phyloP scores from a whole-genome alignment of 1,139 yeast species.

The Nakaseomyces kungkrabaensis region DNA sequence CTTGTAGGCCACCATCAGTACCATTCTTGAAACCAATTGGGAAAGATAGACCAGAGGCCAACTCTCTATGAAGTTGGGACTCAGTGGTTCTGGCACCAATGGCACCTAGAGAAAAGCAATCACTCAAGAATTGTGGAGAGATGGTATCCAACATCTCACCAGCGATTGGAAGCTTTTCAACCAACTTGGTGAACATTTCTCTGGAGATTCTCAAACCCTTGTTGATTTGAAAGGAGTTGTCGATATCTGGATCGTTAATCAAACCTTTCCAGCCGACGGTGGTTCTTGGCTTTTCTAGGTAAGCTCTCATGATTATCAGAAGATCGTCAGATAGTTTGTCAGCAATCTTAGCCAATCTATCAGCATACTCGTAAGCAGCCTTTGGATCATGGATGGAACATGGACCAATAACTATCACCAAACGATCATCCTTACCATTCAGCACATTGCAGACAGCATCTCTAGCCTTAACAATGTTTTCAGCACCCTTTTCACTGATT shows the following conservation, averaged over 20 bases:
- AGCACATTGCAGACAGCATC: slow-evolving; percentile 61
- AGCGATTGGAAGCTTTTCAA: slow-evolving; percentile 80
- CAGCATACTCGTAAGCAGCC: slow-evolving; percentile 86
- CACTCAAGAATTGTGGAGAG: slow-evolving; percentile 87
- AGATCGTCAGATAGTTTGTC: slow-evolving; percentile 64
- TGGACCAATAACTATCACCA: slow-evolving; percentile 84
- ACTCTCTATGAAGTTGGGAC: slow-evolving; percentile 91
- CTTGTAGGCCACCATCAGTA: slow-evolving; percentile 87
- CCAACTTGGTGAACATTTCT: slow-evolving; percentile 73
- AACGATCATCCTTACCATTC: slow-evolving; percentile 69
- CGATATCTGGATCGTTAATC: slow-evolving; percentile 94
- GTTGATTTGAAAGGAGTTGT: slow-evolving; percentile 87
- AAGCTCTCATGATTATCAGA: slow-evolving; percentile 90
- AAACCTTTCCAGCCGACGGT: slow-evolving; percentile 99
- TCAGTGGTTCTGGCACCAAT: slow-evolving; percentile 98
- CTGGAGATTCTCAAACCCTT: slow-evolving; percentile 87
- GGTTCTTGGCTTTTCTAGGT: slow-evolving; percentile 95
- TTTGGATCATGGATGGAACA: slow-evolving; percentile 93
- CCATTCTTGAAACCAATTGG: slow-evolving; percentile 97
- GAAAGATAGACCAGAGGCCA: slow-evolving; percentile 91
- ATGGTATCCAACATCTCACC: slow-evolving; percentile 97
- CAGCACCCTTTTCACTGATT: slow-evolving; percentile 47
- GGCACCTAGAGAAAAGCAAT: slow-evolving; percentile 87
- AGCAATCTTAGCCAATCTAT: slow-evolving; percentile 48
- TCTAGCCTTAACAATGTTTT: slow-evolving; percentile 65